Evolutionary conservation across 306 rosid species (phyloP).

Genomic region (Biancaea sappan): DNA sequence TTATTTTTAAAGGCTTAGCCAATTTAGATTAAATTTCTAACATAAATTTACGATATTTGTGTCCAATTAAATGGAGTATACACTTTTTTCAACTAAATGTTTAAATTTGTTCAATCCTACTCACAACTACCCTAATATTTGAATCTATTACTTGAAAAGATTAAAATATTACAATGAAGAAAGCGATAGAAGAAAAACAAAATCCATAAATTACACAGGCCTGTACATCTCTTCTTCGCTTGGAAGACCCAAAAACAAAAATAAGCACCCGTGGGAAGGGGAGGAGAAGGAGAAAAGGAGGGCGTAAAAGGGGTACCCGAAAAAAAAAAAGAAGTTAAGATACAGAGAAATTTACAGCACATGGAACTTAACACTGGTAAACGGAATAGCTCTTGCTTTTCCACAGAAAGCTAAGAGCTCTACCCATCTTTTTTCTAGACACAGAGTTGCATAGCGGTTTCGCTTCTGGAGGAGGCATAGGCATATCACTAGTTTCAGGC

Average conservation of each 20-base stretch:
- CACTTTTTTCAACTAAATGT: no score
- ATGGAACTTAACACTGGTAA: slow-evolving; percentile 73
- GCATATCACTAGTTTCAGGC: slow-evolving; percentile 48
- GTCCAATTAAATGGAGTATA: no score
- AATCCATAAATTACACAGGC: slow-evolving; percentile 79
- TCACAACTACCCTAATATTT: background rate
- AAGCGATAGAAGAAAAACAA: slow-evolving; percentile 48
- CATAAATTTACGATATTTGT: no score
- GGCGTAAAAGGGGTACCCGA: no score
- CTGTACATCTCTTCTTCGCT: slow-evolving; percentile 80
- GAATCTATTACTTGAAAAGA: slow-evolving; percentile 33
- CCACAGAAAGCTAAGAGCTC: slow-evolving; percentile 72
- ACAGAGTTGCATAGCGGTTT: slow-evolving; percentile 76
- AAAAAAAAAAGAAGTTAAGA: slow-evolving; percentile 36
- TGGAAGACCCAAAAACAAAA: slow-evolving; percentile 33
- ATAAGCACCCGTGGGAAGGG: slow-evolving; percentile 40
- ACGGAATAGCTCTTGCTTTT: slow-evolving; percentile 87
- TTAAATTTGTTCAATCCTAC: no score
- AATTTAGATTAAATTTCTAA: no score
- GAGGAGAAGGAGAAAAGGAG: slow-evolving; percentile 25
- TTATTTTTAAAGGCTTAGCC: no score
- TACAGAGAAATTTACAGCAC: slow-evolving; percentile 63
- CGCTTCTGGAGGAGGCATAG: slow-evolving; percentile 54
- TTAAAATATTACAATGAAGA: slow-evolving; percentile 46
- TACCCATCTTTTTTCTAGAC: slow-evolving; percentile 73